A percentile compares a stretch with the other conserved stretches of the same genome.
Conservation (phyloP, 345 rosid species). For the Aquilaria sinensis region DNA sequence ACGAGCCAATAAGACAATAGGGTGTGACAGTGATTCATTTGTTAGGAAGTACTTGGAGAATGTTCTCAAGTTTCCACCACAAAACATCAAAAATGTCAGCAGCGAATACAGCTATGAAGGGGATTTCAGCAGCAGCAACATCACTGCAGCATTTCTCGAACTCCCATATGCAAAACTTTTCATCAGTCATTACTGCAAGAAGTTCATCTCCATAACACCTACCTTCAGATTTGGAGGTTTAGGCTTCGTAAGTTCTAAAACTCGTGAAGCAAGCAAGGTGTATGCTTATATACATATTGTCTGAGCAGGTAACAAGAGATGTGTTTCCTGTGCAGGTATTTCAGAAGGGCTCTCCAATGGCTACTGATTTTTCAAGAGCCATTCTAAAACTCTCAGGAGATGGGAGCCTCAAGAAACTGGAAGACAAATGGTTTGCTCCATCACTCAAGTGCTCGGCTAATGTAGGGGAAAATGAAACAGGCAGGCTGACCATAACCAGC, state of each 20-base stretch:
- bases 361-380: constrained; percentile 34
- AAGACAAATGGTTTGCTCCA: constrained; percentile 22
- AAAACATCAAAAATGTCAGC: constrained; percentile 11
- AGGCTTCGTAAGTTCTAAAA: constrained; percentile 32
- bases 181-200: constrained; percentile 23
- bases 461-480: constrained; percentile 8
- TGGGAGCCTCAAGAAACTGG: constrained; percentile 19
- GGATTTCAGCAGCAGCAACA: constrained; percentile 16
- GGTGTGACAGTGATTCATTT: constrained; percentile 41
- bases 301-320: too few relatives aligned
- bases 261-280: background rate
- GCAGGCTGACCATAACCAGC: constrained; percentile 28
- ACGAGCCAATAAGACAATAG: constrained; percentile 22
- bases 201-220: constrained; percentile 14
- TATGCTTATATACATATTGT: background rate
- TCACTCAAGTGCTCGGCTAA: constrained; percentile 12
- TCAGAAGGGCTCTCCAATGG: constrained; percentile 35
- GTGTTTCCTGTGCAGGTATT: constrained; percentile 24
- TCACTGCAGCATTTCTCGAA: constrained; percentile 40
- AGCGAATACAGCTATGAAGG: constrained; percentile 12
- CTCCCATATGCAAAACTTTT: constrained; percentile 38
- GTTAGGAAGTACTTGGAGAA: constrained; percentile 24
- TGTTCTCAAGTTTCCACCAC: constrained; percentile 18
- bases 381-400: constrained; percentile 33
- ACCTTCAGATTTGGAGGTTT: constrained; percentile 41